These are phyloP conservation scores for Cytidiella melzeri DNA, from an alignment of 768 basidiomycete species.

Conservation along the genomic window DNA sequence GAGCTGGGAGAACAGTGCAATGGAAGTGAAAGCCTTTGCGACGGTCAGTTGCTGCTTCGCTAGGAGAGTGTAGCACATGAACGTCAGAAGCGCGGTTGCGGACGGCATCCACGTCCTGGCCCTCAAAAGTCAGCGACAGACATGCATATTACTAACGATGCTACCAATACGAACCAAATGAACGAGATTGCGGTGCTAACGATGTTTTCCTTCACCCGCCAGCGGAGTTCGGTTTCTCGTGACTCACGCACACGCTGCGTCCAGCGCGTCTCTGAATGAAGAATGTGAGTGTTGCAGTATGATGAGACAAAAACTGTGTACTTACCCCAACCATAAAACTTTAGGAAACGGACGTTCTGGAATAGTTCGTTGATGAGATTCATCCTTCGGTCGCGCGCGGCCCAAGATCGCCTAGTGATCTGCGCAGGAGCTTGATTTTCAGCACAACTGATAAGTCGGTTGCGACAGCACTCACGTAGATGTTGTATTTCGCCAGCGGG, in stretches of 20 bases:
- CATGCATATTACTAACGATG: not conserved
- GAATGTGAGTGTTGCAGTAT: not conserved
- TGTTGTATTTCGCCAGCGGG: constrained; percentile 59
- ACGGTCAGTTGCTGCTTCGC: constrained; percentile 64
- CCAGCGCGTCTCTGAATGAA: constrained; percentile 22
- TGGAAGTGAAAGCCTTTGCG: constrained; percentile 74
- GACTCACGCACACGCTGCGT: constrained; percentile 28
- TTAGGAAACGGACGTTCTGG: constrained; percentile 67
- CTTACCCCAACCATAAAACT: constrained; percentile 74
- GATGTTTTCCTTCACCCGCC: constrained; percentile 61
- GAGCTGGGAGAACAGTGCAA: constrained; percentile 70
- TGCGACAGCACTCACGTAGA: constrained; percentile 39
- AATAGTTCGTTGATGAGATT: constrained; percentile 69
- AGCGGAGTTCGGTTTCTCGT: constrained; percentile 57
- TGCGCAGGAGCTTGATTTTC: constrained; percentile 24
- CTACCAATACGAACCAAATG: constrained; percentile 44
- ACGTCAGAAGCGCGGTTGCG: constrained; percentile 56
- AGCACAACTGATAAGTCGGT: not conserved
- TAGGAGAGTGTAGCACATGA: constrained; percentile 62
- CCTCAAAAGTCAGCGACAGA: not conserved
- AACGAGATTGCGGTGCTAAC: constrained; percentile 58
- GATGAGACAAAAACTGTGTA: not conserved
- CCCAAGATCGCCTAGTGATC: constrained; percentile 53
- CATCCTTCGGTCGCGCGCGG: constrained; percentile 65
- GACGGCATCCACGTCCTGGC: constrained; percentile 71